phyloP scores from a whole-genome alignment of 139 green algal species.

The Volvox africanus region DNA sequence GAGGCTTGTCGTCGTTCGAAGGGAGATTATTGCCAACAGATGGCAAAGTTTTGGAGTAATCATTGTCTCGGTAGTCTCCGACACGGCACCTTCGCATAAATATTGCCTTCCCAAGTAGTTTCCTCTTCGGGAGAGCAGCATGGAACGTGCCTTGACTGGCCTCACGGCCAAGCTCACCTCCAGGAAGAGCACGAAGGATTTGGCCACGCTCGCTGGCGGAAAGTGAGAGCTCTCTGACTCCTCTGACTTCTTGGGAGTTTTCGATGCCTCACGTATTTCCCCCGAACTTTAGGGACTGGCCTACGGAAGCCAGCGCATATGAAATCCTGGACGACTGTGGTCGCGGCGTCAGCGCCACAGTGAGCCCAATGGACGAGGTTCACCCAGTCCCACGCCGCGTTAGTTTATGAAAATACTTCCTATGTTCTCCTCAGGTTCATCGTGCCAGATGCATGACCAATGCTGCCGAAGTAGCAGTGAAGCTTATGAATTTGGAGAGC shows the following conservation, averaged over 20 bases:
- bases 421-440: constrained; percentile 76
- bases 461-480: constrained; percentile 92
- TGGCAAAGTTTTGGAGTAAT: not conserved
- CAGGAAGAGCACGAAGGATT: constrained; percentile 58
- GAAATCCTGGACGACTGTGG: constrained; percentile 95
- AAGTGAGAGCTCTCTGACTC: constrained; percentile 16
- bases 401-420: not conserved
- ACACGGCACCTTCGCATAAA: not conserved
- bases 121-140: not conserved
- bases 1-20: not conserved
- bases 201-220: constrained; percentile 39
- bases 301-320: constrained; percentile 82
- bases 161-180: constrained; percentile 36
- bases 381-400: not conserved
- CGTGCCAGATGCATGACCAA: constrained; percentile 82
- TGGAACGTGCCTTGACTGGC: constrained; percentile 49
- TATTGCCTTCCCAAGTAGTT: not conserved
- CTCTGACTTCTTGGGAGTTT: too few species aligned
- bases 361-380: constrained; percentile 54
- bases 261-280: not conserved
- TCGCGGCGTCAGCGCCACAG: constrained; percentile 92
- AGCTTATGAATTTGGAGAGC: constrained; percentile 97
- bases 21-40: not conserved
- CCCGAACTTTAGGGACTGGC: constrained; percentile 81
- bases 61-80: not conserved